Evolutionary conservation across 2,329 filamentous ascomycete genomes (phyloP), one percentile per base, ranked within the genome.

Genomic region (Trichophyton mentagrophytes): DNA sequence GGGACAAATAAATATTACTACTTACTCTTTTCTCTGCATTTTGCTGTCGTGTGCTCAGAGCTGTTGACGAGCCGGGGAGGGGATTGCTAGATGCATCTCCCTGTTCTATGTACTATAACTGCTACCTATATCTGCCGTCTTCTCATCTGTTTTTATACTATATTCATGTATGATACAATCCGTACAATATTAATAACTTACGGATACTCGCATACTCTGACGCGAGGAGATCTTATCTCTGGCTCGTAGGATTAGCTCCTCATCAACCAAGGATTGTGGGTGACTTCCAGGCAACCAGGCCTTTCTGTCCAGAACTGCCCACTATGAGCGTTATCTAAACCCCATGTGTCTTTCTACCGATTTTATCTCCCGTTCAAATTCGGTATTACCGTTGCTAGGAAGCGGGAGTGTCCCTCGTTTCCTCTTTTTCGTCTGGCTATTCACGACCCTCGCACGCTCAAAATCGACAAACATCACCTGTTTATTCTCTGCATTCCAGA

Each of bases 1-100:
- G 76, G 67, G 83, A 84, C 71, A 78, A 76, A 63, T 84, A 38
- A 27, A 49, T 13, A 11, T 25, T 51, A 15, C 33, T 9, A 9
- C 33, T 36, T 33, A 33, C 33, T 36, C 7, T 36, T 36, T 36
- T 36, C 33, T 36, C 11, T 36, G 33, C 33, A 36, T 36, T 36
- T 11, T 36, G 33, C 8, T 36, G 33, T 36, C 33, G 33, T 36
- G 33, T 36, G 33, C 33, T 36, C 5, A 36, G 11, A 11, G 33
- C 33, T 27, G 25, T 27, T 1, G 25, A 27, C 25, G 25, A 27
- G 25, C 25, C 25, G 4, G 25, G 25, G 25, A 27, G 11, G 11
- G 33, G 8, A 6, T 8, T 8, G 17, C 22, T 49, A 22, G 46
- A 20, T 49, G 46, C 46, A 25, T 49, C 22, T 27, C n/a, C n/a